Conservation (phyloP, 176 grass and related monocot genomes). For the Hsuehochloa calcarea region DNA sequence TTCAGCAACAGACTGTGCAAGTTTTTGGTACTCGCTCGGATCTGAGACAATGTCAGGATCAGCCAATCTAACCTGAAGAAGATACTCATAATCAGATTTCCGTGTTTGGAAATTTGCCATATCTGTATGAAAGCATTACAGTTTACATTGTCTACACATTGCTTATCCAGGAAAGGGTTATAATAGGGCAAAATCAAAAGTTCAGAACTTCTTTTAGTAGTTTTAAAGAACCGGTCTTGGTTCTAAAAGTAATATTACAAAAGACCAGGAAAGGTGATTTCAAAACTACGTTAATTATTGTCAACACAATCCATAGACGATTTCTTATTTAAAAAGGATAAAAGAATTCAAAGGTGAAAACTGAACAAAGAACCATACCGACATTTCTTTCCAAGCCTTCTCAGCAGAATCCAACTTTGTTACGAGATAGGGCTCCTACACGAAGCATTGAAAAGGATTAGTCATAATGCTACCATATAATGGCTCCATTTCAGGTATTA, state of each 20-base stretch:
- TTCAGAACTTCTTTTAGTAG: neutral
- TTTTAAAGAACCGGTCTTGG: neutral
- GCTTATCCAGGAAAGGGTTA: neutral
- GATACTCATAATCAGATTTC: constrained; percentile 18
- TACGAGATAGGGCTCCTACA: constrained; percentile 85
- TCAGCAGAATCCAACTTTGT: constrained; percentile 85
- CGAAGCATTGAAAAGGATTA: neutral
- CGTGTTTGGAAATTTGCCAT: neutral
- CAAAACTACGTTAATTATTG: neutral
- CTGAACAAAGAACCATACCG: constrained; percentile 56
- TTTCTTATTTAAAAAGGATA: neutral
- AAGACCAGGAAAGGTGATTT: neutral
- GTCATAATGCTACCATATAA: neutral
- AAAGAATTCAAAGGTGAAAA: neutral
- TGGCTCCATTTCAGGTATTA: neutral
- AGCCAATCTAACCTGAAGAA: constrained; percentile 79
- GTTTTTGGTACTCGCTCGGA: constrained; percentile 88
- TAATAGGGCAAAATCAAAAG: neutral
- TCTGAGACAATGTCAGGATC: constrained; percentile 88
- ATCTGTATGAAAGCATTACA: neutral
- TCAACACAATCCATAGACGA: neutral
- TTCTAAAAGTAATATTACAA: neutral
- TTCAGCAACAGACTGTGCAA: constrained; percentile 83
- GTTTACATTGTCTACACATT: neutral
- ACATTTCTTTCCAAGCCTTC: constrained; percentile 87